Base-by-base conservation (phyloP, 2,329 filamentous ascomycete genomes). In the Trichoderma semiorbis region DNA sequence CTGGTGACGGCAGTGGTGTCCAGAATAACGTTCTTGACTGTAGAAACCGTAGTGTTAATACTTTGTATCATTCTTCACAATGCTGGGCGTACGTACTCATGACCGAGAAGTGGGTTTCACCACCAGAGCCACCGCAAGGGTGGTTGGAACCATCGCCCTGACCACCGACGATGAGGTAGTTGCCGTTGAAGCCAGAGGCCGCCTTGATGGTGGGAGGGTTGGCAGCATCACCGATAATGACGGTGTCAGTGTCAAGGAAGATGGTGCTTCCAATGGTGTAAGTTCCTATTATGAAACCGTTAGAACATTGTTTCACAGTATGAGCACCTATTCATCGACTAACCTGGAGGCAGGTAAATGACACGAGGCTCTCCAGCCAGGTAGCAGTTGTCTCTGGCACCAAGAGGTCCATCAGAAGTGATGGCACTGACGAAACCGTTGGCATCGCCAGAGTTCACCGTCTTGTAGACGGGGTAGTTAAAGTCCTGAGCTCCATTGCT, bases 171-270 rank as follows among this genome's bases (percentile, higher is more conserved):
- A 75, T 64, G 10, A 75, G 73, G 34, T 73, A 72, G 68, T 75
- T 34, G 55, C 94, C 94, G 7, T 85, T 75, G 78, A 97, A 97
- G 74, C 84, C 83, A 21, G 89, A 79, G 0, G 88, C 81, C 6
- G 90, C 92, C 82, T 93, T 92, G 79, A 97, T 85, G 0, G 89
- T 90, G 0, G 94, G 93, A 11, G 90, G 81, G 74, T 87, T 85
- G 76, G 87, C 78, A 58, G 91, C 90, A 82, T 97, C 93, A 71
- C 94, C 94, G 34, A 97, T 86, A 72, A 97, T 88, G 80, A 96
- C 93, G 5, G 93, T 95, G 83, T 96, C 74, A 11, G 74, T 75
- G 65, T 71, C 47, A 60, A 74, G 68, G 50, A 50, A 72, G 3
- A 74, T 68, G 16, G 74, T 73, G 21, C 63, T 72, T 5, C 70